A percentile compares a stretch with the other conserved stretches of the same genome.
These are phyloP conservation scores for Asterionellopsis glacialis DNA, from an alignment of 108 stramenopile genomes.

Conservation along the genomic window DNA sequence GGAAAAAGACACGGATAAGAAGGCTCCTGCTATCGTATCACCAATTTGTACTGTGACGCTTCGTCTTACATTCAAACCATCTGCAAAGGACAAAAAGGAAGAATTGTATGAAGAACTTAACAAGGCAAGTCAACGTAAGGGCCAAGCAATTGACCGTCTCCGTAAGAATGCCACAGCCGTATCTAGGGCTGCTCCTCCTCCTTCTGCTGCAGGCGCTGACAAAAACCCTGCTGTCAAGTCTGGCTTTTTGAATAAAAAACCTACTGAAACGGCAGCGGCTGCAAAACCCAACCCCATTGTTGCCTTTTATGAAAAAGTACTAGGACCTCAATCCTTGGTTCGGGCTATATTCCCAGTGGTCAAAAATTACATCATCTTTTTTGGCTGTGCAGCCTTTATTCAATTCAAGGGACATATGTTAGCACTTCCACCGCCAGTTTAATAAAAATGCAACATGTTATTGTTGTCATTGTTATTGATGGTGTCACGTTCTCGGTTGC, in stretches of 20 bases:
- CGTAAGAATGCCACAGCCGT: slow-evolving; percentile 50
- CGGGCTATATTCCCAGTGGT: slow-evolving; percentile 54
- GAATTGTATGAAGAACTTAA: slow-evolving; percentile 70
- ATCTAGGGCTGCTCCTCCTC: slow-evolving; percentile 16
- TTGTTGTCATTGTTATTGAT: background rate
- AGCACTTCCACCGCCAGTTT: slow-evolving; percentile 80
- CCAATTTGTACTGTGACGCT: slow-evolving; percentile 54
- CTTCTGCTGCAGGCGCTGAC: background rate
- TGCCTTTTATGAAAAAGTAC: slow-evolving; percentile 46
- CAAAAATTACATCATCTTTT: slow-evolving; percentile 76
- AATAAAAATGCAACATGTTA: background rate
- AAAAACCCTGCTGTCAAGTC: slow-evolving; percentile 52
- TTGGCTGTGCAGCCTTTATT: slow-evolving; percentile 52
- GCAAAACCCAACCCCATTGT: slow-evolving; percentile 23
- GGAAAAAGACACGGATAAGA: slow-evolving; percentile 12
- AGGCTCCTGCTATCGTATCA: slow-evolving; percentile 17
- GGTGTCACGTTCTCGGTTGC: background rate
- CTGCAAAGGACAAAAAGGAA: slow-evolving; percentile 63
- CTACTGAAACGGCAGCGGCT: background rate
- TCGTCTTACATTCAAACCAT: slow-evolving; percentile 65
- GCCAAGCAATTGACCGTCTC: slow-evolving; percentile 50
- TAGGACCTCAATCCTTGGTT: slow-evolving; percentile 69
- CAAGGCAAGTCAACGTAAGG: slow-evolving; percentile 67
- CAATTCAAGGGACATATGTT: slow-evolving; percentile 72
- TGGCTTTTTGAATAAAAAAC: slow-evolving; percentile 72